Evolutionary conservation across 2,329 filamentous ascomycete species (phyloP).

Genomic region (Nemania bipapillata): DNA sequence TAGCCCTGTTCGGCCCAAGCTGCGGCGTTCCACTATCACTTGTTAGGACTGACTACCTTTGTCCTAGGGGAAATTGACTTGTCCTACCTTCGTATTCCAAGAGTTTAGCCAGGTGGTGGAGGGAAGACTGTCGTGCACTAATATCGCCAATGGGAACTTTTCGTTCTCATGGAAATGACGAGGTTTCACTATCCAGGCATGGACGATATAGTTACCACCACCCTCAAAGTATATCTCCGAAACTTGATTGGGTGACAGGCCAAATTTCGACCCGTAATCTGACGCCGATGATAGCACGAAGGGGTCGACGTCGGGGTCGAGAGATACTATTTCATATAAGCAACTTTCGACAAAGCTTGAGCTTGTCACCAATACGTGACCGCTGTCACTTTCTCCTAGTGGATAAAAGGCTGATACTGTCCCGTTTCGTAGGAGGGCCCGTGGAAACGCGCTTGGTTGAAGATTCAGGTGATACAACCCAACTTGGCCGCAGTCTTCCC

Average conservation of each 20-base stretch:
- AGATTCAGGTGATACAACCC: conserved; percentile 53
- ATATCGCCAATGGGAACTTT: conserved; percentile 80
- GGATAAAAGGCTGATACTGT: conserved; percentile 16
- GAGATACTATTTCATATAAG: conserved; percentile 53
- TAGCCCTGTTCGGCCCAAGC: conserved; percentile 90
- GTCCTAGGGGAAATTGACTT: too few species aligned
- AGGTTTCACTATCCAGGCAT: conserved; percentile 75
- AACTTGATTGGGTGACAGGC: conserved; percentile 71
- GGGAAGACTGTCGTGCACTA: conserved; percentile 86
- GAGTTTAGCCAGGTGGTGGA: conserved; percentile 79
- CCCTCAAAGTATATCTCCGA: conserved; percentile 77
- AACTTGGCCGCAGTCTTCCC: conserved; percentile 51
- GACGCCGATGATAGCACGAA: conserved; percentile 50
- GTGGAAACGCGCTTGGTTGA: conserved; percentile 36
- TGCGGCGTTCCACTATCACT: conserved; percentile 86
- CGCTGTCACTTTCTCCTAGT: conserved; percentile 43
- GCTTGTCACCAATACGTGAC: conserved; percentile 53
- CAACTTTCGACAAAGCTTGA: conserved; percentile 55
- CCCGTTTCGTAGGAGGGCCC: conserved; percentile 2
- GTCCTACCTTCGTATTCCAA: too few species aligned
- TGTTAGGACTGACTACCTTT: too few species aligned
- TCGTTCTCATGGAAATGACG: conserved; percentile 74
- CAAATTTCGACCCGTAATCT: conserved; percentile 62
- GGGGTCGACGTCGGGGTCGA: conserved; percentile 37
- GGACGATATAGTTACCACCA: conserved; percentile 71